Conservation (phyloP, 371 early-diverging fungal species). For the Lichtheimia hyalospora region DNA sequence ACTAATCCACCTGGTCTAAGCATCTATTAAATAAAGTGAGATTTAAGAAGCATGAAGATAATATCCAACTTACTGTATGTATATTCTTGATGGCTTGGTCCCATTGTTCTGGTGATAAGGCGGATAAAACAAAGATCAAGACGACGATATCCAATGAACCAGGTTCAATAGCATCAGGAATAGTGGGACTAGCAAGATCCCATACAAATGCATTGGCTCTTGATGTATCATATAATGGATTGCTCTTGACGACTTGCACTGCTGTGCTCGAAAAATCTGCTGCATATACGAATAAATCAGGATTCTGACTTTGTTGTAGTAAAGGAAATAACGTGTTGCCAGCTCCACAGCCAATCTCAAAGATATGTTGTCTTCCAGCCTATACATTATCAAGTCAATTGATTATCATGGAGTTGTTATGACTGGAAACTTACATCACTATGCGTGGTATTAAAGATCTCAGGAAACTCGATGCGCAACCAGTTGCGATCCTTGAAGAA, state of each 20-base stretch:
- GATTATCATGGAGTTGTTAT: background rate
- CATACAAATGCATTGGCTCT: constrained; percentile 82
- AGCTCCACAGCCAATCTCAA: constrained; percentile 95
- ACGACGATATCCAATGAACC: constrained; percentile 77
- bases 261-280: constrained; percentile 85
- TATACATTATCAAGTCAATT: background rate
- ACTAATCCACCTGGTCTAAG: constrained; percentile 76
- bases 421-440: constrained; percentile 21
- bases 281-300: constrained; percentile 68
- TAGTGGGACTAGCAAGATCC: constrained; percentile 68
- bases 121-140: constrained; percentile 80
- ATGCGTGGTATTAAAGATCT: constrained; percentile 55
- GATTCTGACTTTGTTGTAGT: constrained; percentile 68
- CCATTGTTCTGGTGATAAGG: constrained; percentile 82
- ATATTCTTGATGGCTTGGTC: constrained; percentile 70
- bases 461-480: constrained; percentile 91
- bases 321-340: constrained; percentile 95
- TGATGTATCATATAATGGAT: constrained; percentile 53
- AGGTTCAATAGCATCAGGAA: constrained; percentile 62
- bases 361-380: constrained; percentile 52
- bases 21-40: constrained; percentile 30
- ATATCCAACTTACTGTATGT: constrained; percentile 34
- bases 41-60: no score
- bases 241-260: constrained; percentile 69
- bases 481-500: constrained; percentile 97